A percentile compares a stretch with the other conserved stretches of the same genome.
These are phyloP conservation scores for Wickerhamomyces sp. DNA, from an alignment of 1,139 yeast species.

Conservation along the genomic window DNA sequence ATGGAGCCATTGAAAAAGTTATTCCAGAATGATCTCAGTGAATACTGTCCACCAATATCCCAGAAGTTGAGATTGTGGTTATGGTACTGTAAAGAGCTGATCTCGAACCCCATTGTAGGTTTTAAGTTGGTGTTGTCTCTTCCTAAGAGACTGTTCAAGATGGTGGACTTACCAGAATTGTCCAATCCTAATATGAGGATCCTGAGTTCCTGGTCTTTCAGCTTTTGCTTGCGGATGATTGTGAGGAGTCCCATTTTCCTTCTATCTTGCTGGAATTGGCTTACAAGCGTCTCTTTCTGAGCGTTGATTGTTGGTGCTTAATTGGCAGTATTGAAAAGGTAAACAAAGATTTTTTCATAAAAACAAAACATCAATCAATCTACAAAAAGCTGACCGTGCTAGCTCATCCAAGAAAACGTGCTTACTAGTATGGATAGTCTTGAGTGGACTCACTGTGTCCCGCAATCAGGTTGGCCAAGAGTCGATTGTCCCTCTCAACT, in stretches of 20 bases:
- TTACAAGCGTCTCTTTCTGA: background rate
- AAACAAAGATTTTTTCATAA: too few relatives aligned
- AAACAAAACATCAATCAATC: too few relatives aligned
- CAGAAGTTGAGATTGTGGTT: slow-evolving; percentile 69
- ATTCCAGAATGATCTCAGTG: slow-evolving; percentile 80
- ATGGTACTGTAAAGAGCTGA: slow-evolving; percentile 35
- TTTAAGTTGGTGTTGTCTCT: slow-evolving; percentile 43
- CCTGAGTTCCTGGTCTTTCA: slow-evolving; percentile 73
- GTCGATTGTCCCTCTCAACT: too few relatives aligned
- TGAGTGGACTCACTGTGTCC: too few relatives aligned
- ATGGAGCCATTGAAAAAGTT: slow-evolving; percentile 78
- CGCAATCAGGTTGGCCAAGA: too few relatives aligned
- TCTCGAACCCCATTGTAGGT: slow-evolving; percentile 74
- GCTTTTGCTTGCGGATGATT: slow-evolving; percentile 75
- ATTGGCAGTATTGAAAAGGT: too few relatives aligned
- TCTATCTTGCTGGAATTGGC: background rate
- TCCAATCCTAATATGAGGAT: slow-evolving; percentile 81
- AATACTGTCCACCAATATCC: slow-evolving; percentile 95
- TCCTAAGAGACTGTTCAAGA: slow-evolving; percentile 54
- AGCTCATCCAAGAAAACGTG: too few relatives aligned
- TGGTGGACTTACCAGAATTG: slow-evolving; percentile 92
- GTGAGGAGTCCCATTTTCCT: slow-evolving; percentile 75
- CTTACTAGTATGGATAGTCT: too few relatives aligned
- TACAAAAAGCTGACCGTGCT: too few relatives aligned
- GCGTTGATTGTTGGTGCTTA: background rate